Percentiles rank a stretch among this genome's conserved stretches.
Conservation (phyloP, 768 basidiomycete species). For the Butyriboletus loyo region DNA sequence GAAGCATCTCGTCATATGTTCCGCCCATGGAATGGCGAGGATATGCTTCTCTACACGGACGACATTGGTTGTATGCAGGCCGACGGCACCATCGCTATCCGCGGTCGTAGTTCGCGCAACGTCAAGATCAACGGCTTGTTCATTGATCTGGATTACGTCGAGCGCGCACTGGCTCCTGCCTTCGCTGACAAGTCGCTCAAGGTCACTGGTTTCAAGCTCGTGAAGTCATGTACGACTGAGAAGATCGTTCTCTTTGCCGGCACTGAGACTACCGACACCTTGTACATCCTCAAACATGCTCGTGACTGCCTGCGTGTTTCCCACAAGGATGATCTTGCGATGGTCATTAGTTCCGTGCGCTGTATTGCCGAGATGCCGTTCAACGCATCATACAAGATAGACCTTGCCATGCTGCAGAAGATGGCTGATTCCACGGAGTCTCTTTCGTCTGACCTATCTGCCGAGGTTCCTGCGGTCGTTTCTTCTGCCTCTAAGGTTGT, state of each 20-base stretch:
- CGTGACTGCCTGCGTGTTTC: constrained; percentile 20
- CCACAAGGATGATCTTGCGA: constrained; percentile 17
- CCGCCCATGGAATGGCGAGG: constrained; percentile 21
- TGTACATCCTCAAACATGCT: constrained; percentile 21
- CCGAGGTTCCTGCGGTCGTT: constrained; percentile 1
- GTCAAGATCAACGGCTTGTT: constrained; percentile 31
- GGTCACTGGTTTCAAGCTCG: constrained; percentile 26
- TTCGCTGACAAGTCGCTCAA: constrained; percentile 18
- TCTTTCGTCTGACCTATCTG: constrained; percentile 16
- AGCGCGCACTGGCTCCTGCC: constrained; percentile 25
- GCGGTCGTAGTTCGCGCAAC: constrained; percentile 29
- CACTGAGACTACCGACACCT: constrained; percentile 15
- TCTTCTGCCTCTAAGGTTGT: constrained; percentile 13
- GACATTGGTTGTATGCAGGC: constrained; percentile 28
- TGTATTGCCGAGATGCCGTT: constrained; percentile 28
- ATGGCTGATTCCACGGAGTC: constrained; percentile 16
- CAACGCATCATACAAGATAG: constrained; percentile 32
- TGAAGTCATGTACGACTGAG: constrained; percentile 24
- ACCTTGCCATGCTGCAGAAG: constrained; percentile 27
- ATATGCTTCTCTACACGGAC: constrained; percentile 29
- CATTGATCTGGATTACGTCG: constrained; percentile 28
- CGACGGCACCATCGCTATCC: constrained; percentile 27
- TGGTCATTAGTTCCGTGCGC: constrained; percentile 24
- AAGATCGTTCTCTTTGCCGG: constrained; percentile 27
- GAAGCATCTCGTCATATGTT: constrained; percentile 29